Evolutionary conservation across 2,329 filamentous ascomycete genomes (phyloP), one percentile per base, ranked within the genome.

Genomic region (Pyricularia grisea): DNA sequence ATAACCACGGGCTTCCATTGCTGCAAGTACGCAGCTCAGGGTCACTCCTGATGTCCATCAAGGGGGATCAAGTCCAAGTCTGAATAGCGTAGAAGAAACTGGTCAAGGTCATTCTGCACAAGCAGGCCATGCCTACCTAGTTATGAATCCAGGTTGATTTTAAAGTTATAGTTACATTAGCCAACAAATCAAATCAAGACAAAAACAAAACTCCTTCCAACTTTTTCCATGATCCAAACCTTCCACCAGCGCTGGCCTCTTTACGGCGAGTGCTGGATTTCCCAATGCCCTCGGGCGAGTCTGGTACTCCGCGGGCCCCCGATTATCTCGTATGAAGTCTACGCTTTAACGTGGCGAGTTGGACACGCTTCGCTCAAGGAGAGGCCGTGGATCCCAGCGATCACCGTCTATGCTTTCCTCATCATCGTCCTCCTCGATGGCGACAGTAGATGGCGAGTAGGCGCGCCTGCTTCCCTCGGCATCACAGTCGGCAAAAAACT

Each of bases 341-440:
- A 50, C 7, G 42, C 3, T n/a, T 66, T 25, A 66, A 28, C 36
- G 60, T 30, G 63, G 33, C 14, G 68, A 69, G 55, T 71, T 71
- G 55, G 73, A 73, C 67, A 71, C 64, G 71, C 74, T 75, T 36
- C 78, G 76, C 70, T 78, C 72, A 66, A 80, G 71, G 4, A 79
- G 67, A 20, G 82, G 81, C 65, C 81, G 76, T 69, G 80, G 77
- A 67, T 82, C 82, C 77, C 79, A 82, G 11, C 72, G 69, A 20
- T 77, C 74, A 6, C 72, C 74, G 4, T 76, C 75, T 20, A 77
- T 75, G 67, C 74, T 76, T 50, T 72, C 71, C 23, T 73, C 74
- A 17, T 74, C 76, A n/a, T 73, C 73, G 17, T 74, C 73, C 31
- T 70, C 65, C 23, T 67, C 66, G 25, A 68, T 69, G 23, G 23